Evolutionary conservation across 306 rosid genomes (phyloP).

Genomic region (Rosa lucieae): DNA sequence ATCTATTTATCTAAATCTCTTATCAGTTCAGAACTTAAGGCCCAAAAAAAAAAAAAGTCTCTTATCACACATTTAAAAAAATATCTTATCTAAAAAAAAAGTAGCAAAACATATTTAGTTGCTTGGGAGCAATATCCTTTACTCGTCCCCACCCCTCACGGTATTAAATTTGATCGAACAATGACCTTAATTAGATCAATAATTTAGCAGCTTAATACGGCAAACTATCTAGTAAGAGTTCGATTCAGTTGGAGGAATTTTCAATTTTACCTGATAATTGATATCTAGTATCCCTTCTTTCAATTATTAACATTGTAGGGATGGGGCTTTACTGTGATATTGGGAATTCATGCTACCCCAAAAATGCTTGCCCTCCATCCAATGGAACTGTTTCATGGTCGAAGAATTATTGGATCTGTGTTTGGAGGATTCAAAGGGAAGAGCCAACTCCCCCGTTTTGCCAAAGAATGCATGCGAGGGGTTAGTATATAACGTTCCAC

Average conservation of each 20-base stretch:
- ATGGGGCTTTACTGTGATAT: slow-evolving; percentile 69
- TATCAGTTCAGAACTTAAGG: no score
- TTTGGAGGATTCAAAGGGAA: slow-evolving; percentile 89
- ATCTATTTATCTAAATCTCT: no score
- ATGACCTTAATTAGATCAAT: no score
- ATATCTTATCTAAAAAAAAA: no score
- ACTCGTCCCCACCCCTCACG: no score
- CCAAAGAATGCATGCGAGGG: slow-evolving; percentile 60
- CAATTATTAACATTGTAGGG: slow-evolving; percentile 39
- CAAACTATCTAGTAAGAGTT: neutral
- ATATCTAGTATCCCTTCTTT: neutral
- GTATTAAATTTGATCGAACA: no score
- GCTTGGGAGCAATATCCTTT: neutral
- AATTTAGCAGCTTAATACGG: no score
- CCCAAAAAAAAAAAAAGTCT: no score
- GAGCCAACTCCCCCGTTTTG: slow-evolving; percentile 67
- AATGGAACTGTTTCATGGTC: slow-evolving; percentile 77
- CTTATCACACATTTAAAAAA: no score
- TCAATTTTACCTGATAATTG: neutral
- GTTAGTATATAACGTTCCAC: slow-evolving; percentile 28
- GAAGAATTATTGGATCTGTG: slow-evolving; percentile 47
- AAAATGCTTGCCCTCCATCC: slow-evolving; percentile 70
- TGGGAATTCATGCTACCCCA: slow-evolving; percentile 71
- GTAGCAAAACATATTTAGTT: neutral
- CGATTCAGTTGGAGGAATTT: no score